These are phyloP conservation scores for Alternaria dauci DNA, from an alignment of 2,329 filamentous ascomycete species.

Conservation along the genomic window DNA sequence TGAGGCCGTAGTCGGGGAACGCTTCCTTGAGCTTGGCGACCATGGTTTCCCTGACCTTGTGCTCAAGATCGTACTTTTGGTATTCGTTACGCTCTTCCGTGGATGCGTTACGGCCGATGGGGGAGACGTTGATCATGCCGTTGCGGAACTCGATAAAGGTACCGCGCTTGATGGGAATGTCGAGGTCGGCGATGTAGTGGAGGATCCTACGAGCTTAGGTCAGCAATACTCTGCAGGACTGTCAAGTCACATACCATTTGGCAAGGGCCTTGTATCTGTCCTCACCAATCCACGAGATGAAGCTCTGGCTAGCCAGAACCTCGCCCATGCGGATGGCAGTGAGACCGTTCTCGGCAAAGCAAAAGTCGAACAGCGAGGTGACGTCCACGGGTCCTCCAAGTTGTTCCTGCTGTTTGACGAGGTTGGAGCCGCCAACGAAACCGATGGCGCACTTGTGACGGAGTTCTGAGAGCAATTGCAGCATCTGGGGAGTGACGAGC, in stretches of 20 bases:
- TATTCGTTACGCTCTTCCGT: conserved; percentile 82
- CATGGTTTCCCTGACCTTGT: conserved; percentile 79
- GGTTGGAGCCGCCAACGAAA: conserved; percentile 91
- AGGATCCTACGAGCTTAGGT: conserved; percentile 58
- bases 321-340: conserved; percentile 86
- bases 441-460: conserved; percentile 90
- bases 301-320: conserved; percentile 78
- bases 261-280: conserved; percentile 80
- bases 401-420: conserved; percentile 95
- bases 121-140: conserved; percentile 88
- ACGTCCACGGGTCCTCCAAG: conserved; percentile 75
- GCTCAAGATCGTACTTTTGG: conserved; percentile 78
- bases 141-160: conserved; percentile 91
- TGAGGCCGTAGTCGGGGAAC: conserved; percentile 85
- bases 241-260: conserved; percentile 57
- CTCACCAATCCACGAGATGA: conserved; percentile 93
- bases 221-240: not conserved
- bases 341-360: conserved; percentile 96
- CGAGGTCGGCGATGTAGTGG: conserved; percentile 84
- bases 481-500: conserved; percentile 80
- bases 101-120: conserved; percentile 86
- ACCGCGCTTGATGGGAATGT: conserved; percentile 82
- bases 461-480: conserved; percentile 77
- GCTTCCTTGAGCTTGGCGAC: conserved; percentile 78
- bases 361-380: conserved; percentile 92